A percentile compares a stretch with the other conserved stretches of the same genome.
phyloP scores from a whole-genome alignment of 2,329 filamentous ascomycete genomes.

The Davidsoniella eucalypti region DNA sequence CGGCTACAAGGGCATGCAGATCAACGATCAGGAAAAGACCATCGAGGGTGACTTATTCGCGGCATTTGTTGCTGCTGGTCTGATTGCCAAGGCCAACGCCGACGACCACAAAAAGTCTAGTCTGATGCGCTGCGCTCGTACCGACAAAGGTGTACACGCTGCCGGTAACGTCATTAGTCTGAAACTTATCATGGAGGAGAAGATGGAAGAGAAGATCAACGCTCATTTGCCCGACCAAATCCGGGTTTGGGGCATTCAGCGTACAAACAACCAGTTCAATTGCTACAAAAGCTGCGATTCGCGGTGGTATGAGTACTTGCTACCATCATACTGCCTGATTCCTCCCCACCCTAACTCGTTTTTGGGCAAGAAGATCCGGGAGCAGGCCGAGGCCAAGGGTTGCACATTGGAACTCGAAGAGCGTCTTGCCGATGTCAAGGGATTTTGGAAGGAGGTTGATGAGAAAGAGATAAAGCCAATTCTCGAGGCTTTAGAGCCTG shows the following conservation, averaged over 20 bases:
- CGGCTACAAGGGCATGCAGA: conserved; percentile 95
- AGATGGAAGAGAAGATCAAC: conserved; percentile 83
- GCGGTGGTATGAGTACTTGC: conserved; percentile 90
- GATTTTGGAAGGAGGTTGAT: conserved; percentile 73
- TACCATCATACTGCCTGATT: conserved; percentile 82
- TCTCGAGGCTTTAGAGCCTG: conserved; percentile 43
- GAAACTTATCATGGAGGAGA: conserved; percentile 89
- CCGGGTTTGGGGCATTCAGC: conserved; percentile 81
- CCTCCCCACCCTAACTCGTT: conserved; percentile 83
- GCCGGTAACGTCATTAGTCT: conserved; percentile 89
- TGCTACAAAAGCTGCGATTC: conserved; percentile 93
- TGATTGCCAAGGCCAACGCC: conserved; percentile 92
- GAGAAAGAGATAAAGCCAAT: conserved; percentile 63
- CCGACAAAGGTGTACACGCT: conserved; percentile 93
- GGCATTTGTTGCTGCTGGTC: conserved; percentile 77
- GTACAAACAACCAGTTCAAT: conserved; percentile 81
- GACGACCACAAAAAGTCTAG: conserved; percentile 94
- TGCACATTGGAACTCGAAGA: conserved; percentile 51
- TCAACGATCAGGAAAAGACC: conserved; percentile 67
- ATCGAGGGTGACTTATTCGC: conserved; percentile 92
- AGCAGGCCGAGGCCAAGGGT: conserved; percentile 56
- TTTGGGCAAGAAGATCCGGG: conserved; percentile 67
- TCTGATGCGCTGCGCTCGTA: conserved; percentile 81
- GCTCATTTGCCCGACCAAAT: conserved; percentile 72
- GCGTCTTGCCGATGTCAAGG: conserved; percentile 59